Percentiles rank a stretch among this genome's conserved stretches.
phyloP scores from a whole-genome alignment of 108 stramenopile species.

The Cylindrotheca fusiformis region DNA sequence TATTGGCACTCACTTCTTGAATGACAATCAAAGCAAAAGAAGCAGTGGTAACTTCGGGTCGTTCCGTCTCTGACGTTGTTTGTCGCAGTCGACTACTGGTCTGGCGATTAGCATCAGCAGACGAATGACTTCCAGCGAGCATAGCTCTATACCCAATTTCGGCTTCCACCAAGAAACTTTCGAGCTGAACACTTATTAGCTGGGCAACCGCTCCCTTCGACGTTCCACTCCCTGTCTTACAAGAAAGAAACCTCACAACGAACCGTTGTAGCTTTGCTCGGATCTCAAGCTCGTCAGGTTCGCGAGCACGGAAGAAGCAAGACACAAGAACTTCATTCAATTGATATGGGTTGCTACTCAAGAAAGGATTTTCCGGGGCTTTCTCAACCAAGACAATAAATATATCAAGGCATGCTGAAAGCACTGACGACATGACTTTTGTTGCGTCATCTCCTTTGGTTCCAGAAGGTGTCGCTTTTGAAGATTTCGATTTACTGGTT shows the following conservation, averaged over 20 bases:
- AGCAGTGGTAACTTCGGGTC: slow-evolving; percentile 24
- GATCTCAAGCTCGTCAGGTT: slow-evolving; percentile 9
- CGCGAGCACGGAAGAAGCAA: slow-evolving; percentile 22
- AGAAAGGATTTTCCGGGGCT: slow-evolving; percentile 33
- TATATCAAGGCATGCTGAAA: slow-evolving; percentile 47
- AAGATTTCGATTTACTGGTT: slow-evolving; percentile 11
- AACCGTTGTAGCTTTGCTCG: slow-evolving; percentile 22
- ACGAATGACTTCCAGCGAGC: not conserved
- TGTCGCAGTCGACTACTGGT: not conserved
- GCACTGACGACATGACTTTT: slow-evolving; percentile 9
- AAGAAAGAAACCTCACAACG: slow-evolving; percentile 18
- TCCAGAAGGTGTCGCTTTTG: slow-evolving; percentile 2
- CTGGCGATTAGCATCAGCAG: slow-evolving; percentile 10
- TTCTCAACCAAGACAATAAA: slow-evolving; percentile 26
- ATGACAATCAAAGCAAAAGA: slow-evolving; percentile 47
- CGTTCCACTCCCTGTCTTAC: not conserved
- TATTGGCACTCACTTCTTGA: slow-evolving; percentile 33
- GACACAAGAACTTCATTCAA: slow-evolving; percentile 30
- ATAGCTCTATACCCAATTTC: slow-evolving; percentile 17
- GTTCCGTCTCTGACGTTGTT: not conserved
- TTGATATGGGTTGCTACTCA: slow-evolving; percentile 28
- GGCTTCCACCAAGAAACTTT: slow-evolving; percentile 18
- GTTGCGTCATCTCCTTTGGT: slow-evolving; percentile 21
- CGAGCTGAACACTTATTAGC: slow-evolving; percentile 20
- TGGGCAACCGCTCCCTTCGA: slow-evolving; percentile 16